Evolutionary conservation across 805 yeast genomes (phyloP), one percentile per base, ranked within the genome.

Genomic region (Kluyveromyces siamensis): DNA sequence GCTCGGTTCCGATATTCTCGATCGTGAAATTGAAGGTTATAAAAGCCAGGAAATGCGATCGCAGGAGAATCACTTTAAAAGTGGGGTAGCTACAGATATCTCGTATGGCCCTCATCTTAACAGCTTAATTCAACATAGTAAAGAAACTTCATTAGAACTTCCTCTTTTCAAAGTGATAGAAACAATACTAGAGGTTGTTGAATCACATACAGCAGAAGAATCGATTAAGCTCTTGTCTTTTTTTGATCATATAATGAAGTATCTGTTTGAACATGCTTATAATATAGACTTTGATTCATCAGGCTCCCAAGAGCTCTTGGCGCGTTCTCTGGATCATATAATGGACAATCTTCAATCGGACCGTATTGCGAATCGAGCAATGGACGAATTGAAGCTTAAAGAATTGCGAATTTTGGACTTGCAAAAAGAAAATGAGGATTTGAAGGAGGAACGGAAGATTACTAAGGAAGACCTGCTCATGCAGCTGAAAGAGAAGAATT

Each of bases 341-440:
- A 72, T 80, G 50, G 81, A 87, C 40, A 75, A 85, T 27, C 72
- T 90, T 59, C 81, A 82, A 55, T 86, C 96, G 0, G 96, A 91
- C 62, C 95, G 87, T 47, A 82, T 83, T 67, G 95, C 95, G 11
- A 73, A 81, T 46, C 74, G 84, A 51, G 95, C 96, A 52, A 74
- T 71, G 88, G 77, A 48, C 72, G 81, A 37, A 74, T 75, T 57
- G 77, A 73, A 41, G 71, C 79, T 33, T 63, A 69, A 41, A 59
- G 69, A 54, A 65, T 63, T 37, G 72, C 77, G 5, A 73, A 74
- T 38, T 79, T 74, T 57, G 65, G 80, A 50, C 80, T 78, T 61
- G 78, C 78, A 47, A 70, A 79, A 72, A 73, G 81, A 47, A 68
- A 76, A 52, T 81, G 77, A 59, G 68, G 80, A 37, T 68, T 75